Evolutionary conservation across 140 eudicot species (phyloP).

Genomic region (Flaveria floridana): DNA sequence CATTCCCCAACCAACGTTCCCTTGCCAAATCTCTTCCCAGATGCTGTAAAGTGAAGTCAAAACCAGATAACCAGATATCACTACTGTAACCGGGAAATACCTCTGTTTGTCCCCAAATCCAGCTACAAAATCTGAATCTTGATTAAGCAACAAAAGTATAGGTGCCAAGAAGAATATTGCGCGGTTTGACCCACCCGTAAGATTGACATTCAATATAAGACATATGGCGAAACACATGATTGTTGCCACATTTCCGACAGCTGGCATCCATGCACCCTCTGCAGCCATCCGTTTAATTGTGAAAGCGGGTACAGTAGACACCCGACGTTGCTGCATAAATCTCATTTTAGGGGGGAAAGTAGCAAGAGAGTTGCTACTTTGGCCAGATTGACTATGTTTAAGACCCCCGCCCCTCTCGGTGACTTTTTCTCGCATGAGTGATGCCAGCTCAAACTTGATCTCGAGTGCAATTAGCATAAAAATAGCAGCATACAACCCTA

Average conservation of each 20-base stretch:
- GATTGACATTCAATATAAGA: constrained; percentile 76
- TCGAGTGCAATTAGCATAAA: constrained; percentile 95
- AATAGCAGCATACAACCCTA: constrained; percentile 90
- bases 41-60: constrained; percentile 73
- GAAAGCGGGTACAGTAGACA: constrained; percentile 69
- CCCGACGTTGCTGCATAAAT: constrained; percentile 87
- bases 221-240: constrained; percentile 94
- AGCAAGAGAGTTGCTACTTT: constrained; percentile 56
- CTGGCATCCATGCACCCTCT: constrained; percentile 99
- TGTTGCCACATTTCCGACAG: constrained; percentile 96
- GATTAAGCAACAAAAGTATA: constrained; percentile 76
- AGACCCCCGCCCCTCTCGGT: constrained; percentile 58
- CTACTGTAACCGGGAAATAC: constrained; percentile 86
- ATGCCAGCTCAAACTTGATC: constrained; percentile 85
- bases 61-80: constrained; percentile 67
- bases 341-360: constrained; percentile 62
- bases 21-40: constrained; percentile 97
- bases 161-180: constrained; percentile 98
- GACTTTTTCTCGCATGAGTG: constrained; percentile 74
- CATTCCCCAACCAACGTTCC: constrained; percentile 87
- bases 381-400: constrained; percentile 69
- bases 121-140: constrained; percentile 93
- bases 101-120: constrained; percentile 98
- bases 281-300: constrained; percentile 84
- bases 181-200: constrained; percentile 93